Conservation (phyloP, 768 basidiomycete species). For the Lactifluus echinatus region DNA sequence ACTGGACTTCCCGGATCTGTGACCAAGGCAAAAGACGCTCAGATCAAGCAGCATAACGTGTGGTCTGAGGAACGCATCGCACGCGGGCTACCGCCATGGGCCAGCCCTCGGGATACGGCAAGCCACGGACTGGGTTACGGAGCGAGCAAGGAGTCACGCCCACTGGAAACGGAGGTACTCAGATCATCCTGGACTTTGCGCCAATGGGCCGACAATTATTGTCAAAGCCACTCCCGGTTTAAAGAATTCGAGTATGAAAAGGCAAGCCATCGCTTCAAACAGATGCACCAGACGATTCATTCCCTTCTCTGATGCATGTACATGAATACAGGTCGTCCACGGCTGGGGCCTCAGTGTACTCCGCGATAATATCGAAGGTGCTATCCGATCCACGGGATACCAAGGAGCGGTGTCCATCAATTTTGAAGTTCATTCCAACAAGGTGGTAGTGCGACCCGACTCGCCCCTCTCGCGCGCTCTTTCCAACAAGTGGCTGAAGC, state of each 20-base stretch:
- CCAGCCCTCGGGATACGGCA: background rate
- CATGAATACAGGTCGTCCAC: conserved; percentile 36
- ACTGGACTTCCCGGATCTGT: conserved; percentile 33
- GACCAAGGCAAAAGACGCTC: conserved; percentile 34
- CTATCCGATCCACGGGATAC: conserved; percentile 33
- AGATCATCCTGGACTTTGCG: conserved; percentile 18
- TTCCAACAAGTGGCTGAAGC: conserved; percentile 60
- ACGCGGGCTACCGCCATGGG: conserved; percentile 44
- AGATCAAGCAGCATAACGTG: conserved; percentile 35
- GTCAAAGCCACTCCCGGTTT: conserved; percentile 52
- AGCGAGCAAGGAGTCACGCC: background rate
- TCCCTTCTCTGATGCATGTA: background rate
- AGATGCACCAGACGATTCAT: background rate
- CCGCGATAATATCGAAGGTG: conserved; percentile 28
- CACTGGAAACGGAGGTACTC: conserved; percentile 13
- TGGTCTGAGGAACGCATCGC: conserved; percentile 37
- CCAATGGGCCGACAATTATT: conserved; percentile 77
- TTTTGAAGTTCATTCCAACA: conserved; percentile 38
- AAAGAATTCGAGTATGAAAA: conserved; percentile 74
- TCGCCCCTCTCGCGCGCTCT: conserved; percentile 56
- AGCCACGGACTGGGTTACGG: background rate
- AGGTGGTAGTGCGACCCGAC: conserved; percentile 56
- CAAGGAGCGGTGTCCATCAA: conserved; percentile 38
- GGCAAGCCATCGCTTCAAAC: conserved; percentile 27
- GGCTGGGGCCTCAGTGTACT: conserved; percentile 45